Evolutionary conservation across 2,329 filamentous ascomycete genomes (phyloP), one percentile per base, ranked within the genome.

Genomic region (Conoideocrella luteorostrata): DNA sequence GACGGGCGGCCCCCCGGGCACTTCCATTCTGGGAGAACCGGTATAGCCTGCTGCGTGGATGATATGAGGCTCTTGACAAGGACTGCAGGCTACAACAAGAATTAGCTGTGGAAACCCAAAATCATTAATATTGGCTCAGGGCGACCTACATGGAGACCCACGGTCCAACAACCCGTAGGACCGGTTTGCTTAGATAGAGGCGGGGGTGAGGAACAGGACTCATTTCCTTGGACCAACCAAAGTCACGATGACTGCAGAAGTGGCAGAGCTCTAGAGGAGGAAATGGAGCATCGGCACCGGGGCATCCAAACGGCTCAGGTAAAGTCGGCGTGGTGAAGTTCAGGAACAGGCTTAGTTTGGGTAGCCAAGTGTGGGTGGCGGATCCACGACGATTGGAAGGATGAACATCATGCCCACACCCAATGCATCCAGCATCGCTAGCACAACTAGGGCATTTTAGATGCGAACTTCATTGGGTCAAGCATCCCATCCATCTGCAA

Each of bases 311-410:
- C 29, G 29, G 7, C 29, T 5, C 10, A 20, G 15, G 17, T 44
- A 17, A 13, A 39, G 3, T 41, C n/a, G n/a, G n/a, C n/a, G n/a
- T n/a, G n/a, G n/a, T 30, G 23, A 44, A 24, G 48, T 56, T 55
- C 56, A 61, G 56, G 59, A 61, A 62, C 56, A 61, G 59, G 58
- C 40, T 48, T 61, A 58, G 58, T 51, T 52, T 45, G 26, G 43
- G 23, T 32, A 20, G 32, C 12, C 10, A 38, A 43, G 39, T 38
- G 50, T 48, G 41, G n/a, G 44, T 41, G 32, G 37, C 33, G 24
- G 42, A 37, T 32, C 34, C 23, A 22, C 39, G 29, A 13, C 21
- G 17, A 46, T 46, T 46, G 44, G 44, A 21, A 32, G 12, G 18
- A 20, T 13, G 5, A 22, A 7, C 9, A 32, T 41, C 30, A 24